Evolutionary conservation across 495 filamentous ascomycete genomes (phyloP).

Genomic region (Penicillium salamii): DNA sequence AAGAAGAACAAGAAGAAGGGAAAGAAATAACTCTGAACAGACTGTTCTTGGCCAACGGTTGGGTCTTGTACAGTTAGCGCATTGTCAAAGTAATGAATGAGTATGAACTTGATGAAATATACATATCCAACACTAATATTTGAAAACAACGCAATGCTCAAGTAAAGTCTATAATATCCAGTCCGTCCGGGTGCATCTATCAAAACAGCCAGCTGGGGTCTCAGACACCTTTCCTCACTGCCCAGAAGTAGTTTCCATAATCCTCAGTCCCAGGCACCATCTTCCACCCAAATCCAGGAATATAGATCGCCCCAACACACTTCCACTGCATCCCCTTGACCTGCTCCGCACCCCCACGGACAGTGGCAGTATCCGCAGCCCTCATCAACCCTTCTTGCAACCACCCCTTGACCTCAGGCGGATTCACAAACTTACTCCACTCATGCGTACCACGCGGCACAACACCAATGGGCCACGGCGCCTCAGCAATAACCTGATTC

Average conservation of each 20-base stretch:
- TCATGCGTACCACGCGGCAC: slow-evolving; percentile 93
- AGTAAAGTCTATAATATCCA: slow-evolving; percentile 3
- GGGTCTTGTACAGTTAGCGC: background rate
- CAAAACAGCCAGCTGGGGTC: no score
- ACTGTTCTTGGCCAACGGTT: background rate
- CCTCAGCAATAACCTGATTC: slow-evolving; percentile 90
- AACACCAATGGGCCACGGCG: slow-evolving; percentile 68
- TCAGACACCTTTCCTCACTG: slow-evolving; percentile 60
- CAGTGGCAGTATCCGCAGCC: slow-evolving; percentile 34
- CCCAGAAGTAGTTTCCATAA: slow-evolving; percentile 97
- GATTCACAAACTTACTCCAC: slow-evolving; percentile 93
- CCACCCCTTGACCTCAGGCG: slow-evolving; percentile 69
- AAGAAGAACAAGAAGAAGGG: slow-evolving; percentile 51
- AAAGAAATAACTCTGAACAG: slow-evolving; percentile 17
- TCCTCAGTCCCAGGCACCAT: slow-evolving; percentile 77
- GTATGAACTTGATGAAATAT: background rate
- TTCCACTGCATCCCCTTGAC: slow-evolving; percentile 61
- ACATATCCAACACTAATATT: background rate
- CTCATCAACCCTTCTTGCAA: slow-evolving; percentile 46
- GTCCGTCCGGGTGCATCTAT: slow-evolving; percentile 6
- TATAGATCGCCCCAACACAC: slow-evolving; percentile 68
- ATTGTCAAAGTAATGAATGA: background rate
- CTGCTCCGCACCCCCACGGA: slow-evolving; percentile 48
- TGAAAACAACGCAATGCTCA: background rate
- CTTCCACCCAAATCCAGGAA: slow-evolving; percentile 90